phyloP scores from a whole-genome alignment of 1,139 yeast species.

The Chernovozyma aurita region DNA sequence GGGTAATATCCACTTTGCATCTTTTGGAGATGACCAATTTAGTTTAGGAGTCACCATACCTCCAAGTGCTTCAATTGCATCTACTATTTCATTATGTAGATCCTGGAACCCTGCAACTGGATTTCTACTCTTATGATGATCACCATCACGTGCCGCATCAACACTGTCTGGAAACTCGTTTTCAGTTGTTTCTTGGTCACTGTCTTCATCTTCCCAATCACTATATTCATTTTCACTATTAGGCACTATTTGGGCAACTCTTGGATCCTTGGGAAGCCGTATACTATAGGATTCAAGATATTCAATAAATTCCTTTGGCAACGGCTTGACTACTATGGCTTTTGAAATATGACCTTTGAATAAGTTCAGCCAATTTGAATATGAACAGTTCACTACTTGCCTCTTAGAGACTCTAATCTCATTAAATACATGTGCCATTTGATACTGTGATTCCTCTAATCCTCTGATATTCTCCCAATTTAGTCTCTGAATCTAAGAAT shows the following conservation, averaged over 20 bases:
- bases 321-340: conserved; percentile 54
- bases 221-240: conserved; percentile 63
- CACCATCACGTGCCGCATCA: neutral
- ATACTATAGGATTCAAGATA: conserved; percentile 80
- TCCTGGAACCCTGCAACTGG: conserved; percentile 52
- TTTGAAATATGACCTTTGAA: conserved; percentile 51
- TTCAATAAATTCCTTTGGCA: conserved; percentile 63
- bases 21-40: conserved; percentile 97
- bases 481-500: too few species aligned
- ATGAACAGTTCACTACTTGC: conserved; percentile 65
- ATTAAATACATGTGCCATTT: conserved; percentile 21
- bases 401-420: conserved; percentile 36
- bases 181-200: conserved; percentile 7
- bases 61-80: conserved; percentile 38
- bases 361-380: conserved; percentile 65
- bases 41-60: conserved; percentile 77
- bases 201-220: conserved; percentile 54
- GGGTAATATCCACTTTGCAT: conserved; percentile 86
- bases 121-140: conserved; percentile 15
- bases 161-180: conserved; percentile 8
- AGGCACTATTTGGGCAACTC: conserved; percentile 27
- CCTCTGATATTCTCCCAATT: too few species aligned
- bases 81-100: conserved; percentile 50
- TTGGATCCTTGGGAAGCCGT: conserved; percentile 49
- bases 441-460: too few species aligned